Evolutionary conservation across 2,329 filamentous ascomycete species (phyloP).

Genomic region (Aureobasidium sp.): DNA sequence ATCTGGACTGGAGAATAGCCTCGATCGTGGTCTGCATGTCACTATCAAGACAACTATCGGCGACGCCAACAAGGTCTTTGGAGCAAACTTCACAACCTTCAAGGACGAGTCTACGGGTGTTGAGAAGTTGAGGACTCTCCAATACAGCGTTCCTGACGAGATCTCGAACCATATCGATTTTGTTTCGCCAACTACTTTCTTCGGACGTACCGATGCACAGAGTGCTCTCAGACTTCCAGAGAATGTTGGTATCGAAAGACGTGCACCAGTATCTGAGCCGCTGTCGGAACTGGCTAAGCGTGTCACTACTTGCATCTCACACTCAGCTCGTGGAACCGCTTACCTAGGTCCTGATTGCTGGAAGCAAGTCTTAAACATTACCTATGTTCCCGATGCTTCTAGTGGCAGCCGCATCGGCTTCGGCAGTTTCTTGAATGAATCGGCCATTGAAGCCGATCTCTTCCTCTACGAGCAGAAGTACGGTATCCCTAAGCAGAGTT

Average conservation of each 20-base stretch:
- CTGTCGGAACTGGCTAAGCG: constrained; percentile 4
- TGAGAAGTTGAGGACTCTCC: constrained; percentile 29
- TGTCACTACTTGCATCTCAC: constrained; percentile 16
- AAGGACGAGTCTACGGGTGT: constrained; percentile 1
- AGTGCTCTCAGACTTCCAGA: constrained; percentile 3
- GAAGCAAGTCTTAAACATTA: constrained; percentile 19
- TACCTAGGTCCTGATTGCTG: constrained; percentile 19
- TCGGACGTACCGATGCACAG: constrained; percentile 17
- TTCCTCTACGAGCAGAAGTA: constrained; percentile 20
- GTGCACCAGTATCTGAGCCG: neutral
- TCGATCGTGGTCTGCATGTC: constrained; percentile 53
- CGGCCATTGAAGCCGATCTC: constrained; percentile 18
- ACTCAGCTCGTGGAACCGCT: neutral
- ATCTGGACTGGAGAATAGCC: constrained; percentile 42
- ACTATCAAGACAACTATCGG: constrained; percentile 47
- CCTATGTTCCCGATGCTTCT: constrained; percentile 22
- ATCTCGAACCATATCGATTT: constrained; percentile 17
- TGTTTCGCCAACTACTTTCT: constrained; percentile 21
- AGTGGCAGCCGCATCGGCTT: constrained; percentile 45
- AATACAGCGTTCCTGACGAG: constrained; percentile 27
- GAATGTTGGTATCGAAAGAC: constrained; percentile 13
- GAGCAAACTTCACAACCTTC: constrained; percentile 51
- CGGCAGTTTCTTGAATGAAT: constrained; percentile 26
- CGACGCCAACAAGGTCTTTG: constrained; percentile 48
- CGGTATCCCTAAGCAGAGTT: constrained; percentile 35